Conservation (phyloP, 495 filamentous ascomycete species). For the Xylaria grammica region DNA sequence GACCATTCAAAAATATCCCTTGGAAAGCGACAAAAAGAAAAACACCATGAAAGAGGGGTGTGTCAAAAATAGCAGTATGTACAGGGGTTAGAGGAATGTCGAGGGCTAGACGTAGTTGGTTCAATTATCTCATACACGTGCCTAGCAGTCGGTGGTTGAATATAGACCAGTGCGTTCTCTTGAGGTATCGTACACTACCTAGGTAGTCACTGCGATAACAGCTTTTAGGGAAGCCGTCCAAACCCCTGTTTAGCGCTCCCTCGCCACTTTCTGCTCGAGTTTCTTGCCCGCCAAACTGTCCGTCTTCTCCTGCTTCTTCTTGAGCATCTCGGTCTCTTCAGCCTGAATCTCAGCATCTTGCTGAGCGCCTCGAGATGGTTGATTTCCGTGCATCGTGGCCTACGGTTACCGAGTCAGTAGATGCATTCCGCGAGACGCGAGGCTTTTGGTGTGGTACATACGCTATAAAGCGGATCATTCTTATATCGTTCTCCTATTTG, state of each 20-base stretch:
- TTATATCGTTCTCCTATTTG: slow-evolving; percentile 32
- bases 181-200: background rate
- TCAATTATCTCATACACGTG: background rate
- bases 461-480: slow-evolving; percentile 31
- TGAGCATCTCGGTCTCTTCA: slow-evolving; percentile 70
- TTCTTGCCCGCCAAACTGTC: slow-evolving; percentile 32
- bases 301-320: slow-evolving; percentile 59
- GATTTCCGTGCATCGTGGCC: slow-evolving; percentile 73
- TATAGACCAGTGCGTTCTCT: background rate
- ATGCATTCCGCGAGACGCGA: background rate
- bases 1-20: no score
- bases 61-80: no score
- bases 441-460: slow-evolving; percentile 10
- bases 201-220: no score
- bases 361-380: slow-evolving; percentile 72
- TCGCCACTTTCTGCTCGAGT: slow-evolving; percentile 9
- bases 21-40: no score
- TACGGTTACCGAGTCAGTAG: slow-evolving; percentile 34
- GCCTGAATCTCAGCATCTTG: slow-evolving; percentile 71
- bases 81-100: no score
- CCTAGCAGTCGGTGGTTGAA: background rate
- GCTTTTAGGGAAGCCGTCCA: background rate
- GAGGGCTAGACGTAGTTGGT: no score
- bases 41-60: no score
- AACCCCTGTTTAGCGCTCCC: background rate